Conservation (phyloP, 495 filamentous ascomycete genomes). For the Durotheca rogersii region DNA sequence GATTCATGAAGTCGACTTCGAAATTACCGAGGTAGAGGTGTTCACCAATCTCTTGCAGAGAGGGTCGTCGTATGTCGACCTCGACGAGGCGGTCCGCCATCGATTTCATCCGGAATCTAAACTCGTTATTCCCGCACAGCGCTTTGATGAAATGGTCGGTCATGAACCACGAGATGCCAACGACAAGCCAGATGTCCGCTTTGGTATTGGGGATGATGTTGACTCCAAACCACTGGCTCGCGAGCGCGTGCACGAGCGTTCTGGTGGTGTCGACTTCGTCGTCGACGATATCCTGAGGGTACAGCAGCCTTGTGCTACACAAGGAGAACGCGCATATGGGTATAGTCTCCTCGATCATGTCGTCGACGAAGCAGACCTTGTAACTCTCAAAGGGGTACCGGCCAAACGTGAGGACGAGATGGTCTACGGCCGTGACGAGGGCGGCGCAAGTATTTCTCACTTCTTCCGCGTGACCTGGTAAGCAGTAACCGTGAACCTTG, state of each 20-base stretch:
- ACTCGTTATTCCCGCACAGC: conserved; percentile 92
- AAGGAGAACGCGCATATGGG: conserved; percentile 81
- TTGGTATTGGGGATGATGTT: conserved; percentile 78
- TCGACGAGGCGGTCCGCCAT: conserved; percentile 79
- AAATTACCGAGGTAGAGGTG: conserved; percentile 76
- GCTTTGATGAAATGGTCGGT: conserved; percentile 86
- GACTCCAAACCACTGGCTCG: conserved; percentile 92
- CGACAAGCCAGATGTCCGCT: conserved; percentile 85
- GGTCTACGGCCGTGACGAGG: conserved; percentile 68
- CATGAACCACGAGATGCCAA: conserved; percentile 90
- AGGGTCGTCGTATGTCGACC: conserved; percentile 77
- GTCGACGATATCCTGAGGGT: conserved; percentile 78
- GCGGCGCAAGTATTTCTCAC: conserved; percentile 73
- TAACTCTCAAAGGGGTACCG: conserved; percentile 85
- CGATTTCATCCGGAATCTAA: conserved; percentile 84
- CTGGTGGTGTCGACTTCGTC: conserved; percentile 75
- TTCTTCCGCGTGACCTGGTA: conserved; percentile 77
- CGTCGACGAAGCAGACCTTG: conserved; percentile 92
- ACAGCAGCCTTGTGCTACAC: conserved; percentile 83
- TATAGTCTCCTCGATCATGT: conserved; percentile 68
- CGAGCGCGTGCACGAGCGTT: conserved; percentile 74
- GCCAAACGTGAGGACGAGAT: conserved; percentile 79
- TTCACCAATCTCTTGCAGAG: conserved; percentile 75
- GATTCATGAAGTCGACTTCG: conserved; percentile 81
- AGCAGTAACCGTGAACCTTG: conserved; percentile 83